A percentile compares a stretch with the other conserved stretches of the same genome.
These are phyloP conservation scores for Rhexocercosporidium sp. DNA, from an alignment of 2,329 filamentous ascomycete species.

Conservation along the genomic window DNA sequence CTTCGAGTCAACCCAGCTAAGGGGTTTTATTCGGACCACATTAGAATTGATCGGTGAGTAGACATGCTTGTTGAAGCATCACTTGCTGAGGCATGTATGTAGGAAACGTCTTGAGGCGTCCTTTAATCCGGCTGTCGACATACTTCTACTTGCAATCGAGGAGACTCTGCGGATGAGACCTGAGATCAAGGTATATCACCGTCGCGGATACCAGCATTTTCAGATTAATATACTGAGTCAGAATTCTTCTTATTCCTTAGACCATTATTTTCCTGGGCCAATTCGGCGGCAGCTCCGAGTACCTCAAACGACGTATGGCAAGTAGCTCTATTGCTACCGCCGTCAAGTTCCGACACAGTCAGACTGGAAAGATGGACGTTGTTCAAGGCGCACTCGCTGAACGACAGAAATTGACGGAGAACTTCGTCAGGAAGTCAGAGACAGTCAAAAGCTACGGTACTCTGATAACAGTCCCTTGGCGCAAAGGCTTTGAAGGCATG, in stretches of 20 bases:
- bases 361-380: constrained; percentile 22
- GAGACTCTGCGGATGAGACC: not conserved
- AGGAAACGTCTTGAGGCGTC: constrained; percentile 15
- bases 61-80: too few relatives aligned
- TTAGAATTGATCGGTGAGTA: constrained; percentile 18
- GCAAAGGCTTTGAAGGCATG: not conserved
- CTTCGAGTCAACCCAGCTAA: constrained; percentile 13
- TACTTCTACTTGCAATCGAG: not conserved
- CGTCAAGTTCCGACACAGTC: constrained; percentile 19
- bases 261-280: constrained; percentile 24
- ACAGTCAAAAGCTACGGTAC: constrained; percentile 22
- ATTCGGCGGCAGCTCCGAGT: constrained; percentile 23
- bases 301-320: constrained; percentile 24
- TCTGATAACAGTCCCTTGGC: constrained; percentile 7
- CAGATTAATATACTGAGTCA: not conserved
- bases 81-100: not conserved
- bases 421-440: constrained; percentile 14
- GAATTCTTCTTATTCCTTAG: not conserved
- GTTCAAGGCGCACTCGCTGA: constrained; percentile 20
- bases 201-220: too few relatives aligned
- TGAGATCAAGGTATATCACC: not conserved
- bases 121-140: constrained; percentile 20
- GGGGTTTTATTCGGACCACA: constrained; percentile 12
- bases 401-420: constrained; percentile 10
- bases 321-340: constrained; percentile 3